Base-by-base conservation (phyloP, 75 land plant genomes). In the Ceratopteris richardii region DNA sequence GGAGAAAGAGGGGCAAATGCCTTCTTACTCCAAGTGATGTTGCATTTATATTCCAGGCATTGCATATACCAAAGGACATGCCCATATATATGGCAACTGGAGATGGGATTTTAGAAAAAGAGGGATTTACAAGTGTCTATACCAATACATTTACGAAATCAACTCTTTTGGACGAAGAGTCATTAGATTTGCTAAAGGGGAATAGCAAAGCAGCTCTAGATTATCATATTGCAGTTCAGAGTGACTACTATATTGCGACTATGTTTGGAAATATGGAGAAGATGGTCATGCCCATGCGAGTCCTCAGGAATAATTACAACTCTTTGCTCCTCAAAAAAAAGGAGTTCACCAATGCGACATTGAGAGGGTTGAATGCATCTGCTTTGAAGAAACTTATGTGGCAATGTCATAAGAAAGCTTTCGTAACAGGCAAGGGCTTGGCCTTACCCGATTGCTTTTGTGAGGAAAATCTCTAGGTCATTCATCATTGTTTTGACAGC, bases 241-340 rank as follows among this genome's bases (percentile, higher is more conserved):
- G 88, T 58, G 97, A 91, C 26, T 82, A 67, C 2, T 91, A 91
- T 41, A 56, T 91, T 16, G 97, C 93, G 6, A 91, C 93, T 4
- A 87, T 77, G 63, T 88, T 91, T 48, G 97, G 93, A 30, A 87
- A 91, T 66, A 91, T 91, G 97, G 97, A 91, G 59, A 87, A 91
- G 79, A 91, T 91, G 97, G 97, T 91, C 21, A 57, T 87, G 55
- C 81, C 97, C 4, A 85, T 88, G 85, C 69, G 97, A 51, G 83
- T 75, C 19, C 42, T 74, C 60, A 72, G 65, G 16, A 80, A 88
- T 29, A 27, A 56, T 59, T 52, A 66, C 10, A 79, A 63, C 53
- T 84, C 87, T 14, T 66, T 91, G 20, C 71, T 83, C 42, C 64
- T 91, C 41, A 87, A 70, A 55, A 69, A 88, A 50, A 73, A 67